Conservation (phyloP, 1,284 basidiomycete genomes). For the Coriolopsis trogii region DNA sequence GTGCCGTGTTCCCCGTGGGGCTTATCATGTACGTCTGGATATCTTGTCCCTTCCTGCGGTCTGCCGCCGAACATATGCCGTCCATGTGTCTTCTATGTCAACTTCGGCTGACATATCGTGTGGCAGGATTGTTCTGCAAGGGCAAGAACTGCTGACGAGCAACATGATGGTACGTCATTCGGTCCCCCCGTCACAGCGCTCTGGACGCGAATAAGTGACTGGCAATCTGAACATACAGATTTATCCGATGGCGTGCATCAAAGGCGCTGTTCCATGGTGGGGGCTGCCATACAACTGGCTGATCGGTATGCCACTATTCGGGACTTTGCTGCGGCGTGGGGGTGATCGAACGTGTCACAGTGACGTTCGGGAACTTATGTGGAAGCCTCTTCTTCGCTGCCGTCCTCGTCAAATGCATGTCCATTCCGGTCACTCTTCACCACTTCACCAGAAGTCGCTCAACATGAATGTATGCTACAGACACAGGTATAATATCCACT, state of each 20-base stretch:
- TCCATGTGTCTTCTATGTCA: not conserved
- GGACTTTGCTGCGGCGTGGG: not conserved
- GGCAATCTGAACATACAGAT: too few relatives aligned
- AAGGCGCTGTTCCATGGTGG: slow-evolving; percentile 69
- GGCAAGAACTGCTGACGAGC: slow-evolving; percentile 71
- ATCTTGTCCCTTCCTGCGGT: not conserved
- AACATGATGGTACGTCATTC: slow-evolving; percentile 67
- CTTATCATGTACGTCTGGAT: slow-evolving; percentile 62
- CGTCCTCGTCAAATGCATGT: slow-evolving; percentile 67
- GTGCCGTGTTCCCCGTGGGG: slow-evolving; percentile 74
- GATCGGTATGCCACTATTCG: slow-evolving; percentile 47
- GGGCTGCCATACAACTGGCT: slow-evolving; percentile 66
- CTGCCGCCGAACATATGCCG: not conserved
- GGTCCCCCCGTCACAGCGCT: too few relatives aligned
- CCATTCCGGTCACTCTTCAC: not conserved
- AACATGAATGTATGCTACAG: not conserved
- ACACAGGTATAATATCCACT: slow-evolving; percentile 59
- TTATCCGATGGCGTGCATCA: slow-evolving; percentile 69
- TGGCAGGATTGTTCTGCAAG: slow-evolving; percentile 70
- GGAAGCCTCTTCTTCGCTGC: slow-evolving; percentile 76
- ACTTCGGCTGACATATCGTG: slow-evolving; percentile 3
- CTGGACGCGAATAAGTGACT: not conserved
- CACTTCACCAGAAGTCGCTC: not conserved
- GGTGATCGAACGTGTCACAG: slow-evolving; percentile 38
- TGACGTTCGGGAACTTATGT: slow-evolving; percentile 70